Base-by-base conservation (phyloP, 2,329 filamentous ascomycete genomes). In the Trichoderma arundinaceum region DNA sequence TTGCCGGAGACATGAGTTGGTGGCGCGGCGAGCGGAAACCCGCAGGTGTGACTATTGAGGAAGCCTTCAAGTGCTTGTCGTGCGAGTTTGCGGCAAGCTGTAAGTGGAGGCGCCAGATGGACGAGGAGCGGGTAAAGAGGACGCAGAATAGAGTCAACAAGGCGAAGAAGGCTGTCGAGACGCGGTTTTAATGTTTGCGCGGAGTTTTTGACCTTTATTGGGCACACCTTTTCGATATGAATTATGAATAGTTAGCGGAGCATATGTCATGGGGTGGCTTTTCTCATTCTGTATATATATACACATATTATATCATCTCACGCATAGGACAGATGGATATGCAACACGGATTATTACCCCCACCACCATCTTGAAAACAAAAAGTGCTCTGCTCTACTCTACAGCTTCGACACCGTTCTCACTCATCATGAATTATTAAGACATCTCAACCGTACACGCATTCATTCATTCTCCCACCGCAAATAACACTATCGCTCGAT, bases 31-130 rank as follows among this genome's bases (percentile, higher is more conserved):
- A 90, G 71, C 81, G 94, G 15, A 79, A 84, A 57, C 87, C 93
- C 0, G 82, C 83, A 7, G 94, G 94, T 0, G 94, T 97, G 2
- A 83, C 86, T 7, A 84, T 96, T 7, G 89, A 94, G 72, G 94
- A 97, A 71, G 91, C 92, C 0, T 96, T 90, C 78, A 98, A 97
- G 76, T 98, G 94, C 75, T 81, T 87, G 19, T 87, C 84, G 28
- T 98, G 94, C 73, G 92, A 96, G 70, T 97, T 97, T 76, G 86
- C 84, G 0, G 88, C 92, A 2, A 83, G 81, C 1, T 98, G 94
- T 75, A 83, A 85, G 12, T 98, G 94, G 94, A 83, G 94, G 43
- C 82, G 84, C 71, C 82, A 82, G 10, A 89, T 91, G 77, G 87
- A 94, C 63, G 83, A 87, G 67, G 87, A 90, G 73, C 68, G 70